These are phyloP conservation scores for Thraustochytrium striatum DNA, from an alignment of 352 stramenopile genomes.

Conservation along the genomic window DNA sequence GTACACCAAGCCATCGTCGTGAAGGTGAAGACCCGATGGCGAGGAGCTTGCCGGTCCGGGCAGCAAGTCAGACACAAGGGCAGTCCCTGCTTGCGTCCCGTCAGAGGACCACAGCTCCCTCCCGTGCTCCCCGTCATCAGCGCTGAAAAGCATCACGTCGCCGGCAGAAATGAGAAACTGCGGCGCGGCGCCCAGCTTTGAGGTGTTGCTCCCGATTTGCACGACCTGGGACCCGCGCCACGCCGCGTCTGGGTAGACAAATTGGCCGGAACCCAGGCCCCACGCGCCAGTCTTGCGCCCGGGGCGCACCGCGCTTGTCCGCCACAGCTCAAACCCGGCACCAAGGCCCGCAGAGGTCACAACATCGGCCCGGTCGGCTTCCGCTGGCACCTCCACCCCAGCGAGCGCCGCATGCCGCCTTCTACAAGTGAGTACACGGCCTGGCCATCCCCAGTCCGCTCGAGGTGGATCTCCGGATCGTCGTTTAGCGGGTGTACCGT, in stretches of 20 bases:
- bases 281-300: not conserved
- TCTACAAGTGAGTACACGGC: no score
- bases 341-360: no score
- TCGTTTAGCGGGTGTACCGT: no score
- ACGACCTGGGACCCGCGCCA: not conserved
- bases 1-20: slow-evolving; percentile 64
- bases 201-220: not conserved
- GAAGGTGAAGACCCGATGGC: slow-evolving; percentile 61
- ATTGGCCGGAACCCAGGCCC: not conserved
- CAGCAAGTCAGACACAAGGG: slow-evolving; percentile 62
- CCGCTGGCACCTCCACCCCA: no score
- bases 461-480: no score
- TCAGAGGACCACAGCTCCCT: slow-evolving; percentile 69
- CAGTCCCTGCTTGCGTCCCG: slow-evolving; percentile 55
- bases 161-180: not conserved
- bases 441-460: no score
- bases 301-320: not conserved
- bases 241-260: not conserved
- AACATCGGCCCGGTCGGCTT: no score
- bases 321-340: slow-evolving; percentile 7
- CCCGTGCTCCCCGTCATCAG: slow-evolving; percentile 57
- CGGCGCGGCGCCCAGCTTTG: not conserved
- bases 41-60: slow-evolving; percentile 58
- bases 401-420: no score
- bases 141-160: slow-evolving; percentile 59